A percentile compares a stretch with the other conserved stretches of the same genome.
Conservation (phyloP, 2,329 filamentous ascomycete species). For the Cladosporium oxysporum region DNA sequence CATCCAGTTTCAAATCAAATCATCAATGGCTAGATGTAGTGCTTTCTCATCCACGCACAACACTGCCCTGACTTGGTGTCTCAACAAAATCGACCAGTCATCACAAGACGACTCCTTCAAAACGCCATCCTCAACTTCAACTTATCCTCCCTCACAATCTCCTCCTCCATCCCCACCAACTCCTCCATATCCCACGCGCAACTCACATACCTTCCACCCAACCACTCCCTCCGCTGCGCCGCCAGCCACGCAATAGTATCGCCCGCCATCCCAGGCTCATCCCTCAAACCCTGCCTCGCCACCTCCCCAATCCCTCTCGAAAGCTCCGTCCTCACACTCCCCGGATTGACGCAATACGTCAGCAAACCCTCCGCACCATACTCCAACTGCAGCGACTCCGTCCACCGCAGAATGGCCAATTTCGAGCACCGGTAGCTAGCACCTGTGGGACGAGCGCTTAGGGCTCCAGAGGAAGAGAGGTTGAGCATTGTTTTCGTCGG, state of each 20-base stretch:
- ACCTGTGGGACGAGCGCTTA: constrained; percentile 27
- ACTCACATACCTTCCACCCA: constrained; percentile 42
- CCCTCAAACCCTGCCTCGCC: constrained; percentile 27
- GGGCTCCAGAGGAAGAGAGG: constrained; percentile 45
- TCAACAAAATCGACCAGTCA: no score
- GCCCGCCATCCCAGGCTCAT: constrained; percentile 37
- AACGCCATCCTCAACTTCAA: constrained; percentile 36
- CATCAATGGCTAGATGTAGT: no score
- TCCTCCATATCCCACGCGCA: constrained; percentile 44
- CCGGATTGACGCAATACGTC: constrained; percentile 49
- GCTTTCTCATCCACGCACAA: no score
- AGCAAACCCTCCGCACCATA: constrained; percentile 47
- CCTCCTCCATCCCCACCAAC: constrained; percentile 36
- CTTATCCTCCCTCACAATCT: constrained; percentile 39
- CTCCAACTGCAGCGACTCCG: constrained; percentile 48
- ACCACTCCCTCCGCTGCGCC: constrained; percentile 40
- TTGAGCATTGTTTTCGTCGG: constrained; percentile 48
- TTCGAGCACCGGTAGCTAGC: constrained; percentile 53
- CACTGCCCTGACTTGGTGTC: no score
- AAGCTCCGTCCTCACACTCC: constrained; percentile 49
- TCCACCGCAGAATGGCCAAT: constrained; percentile 48
- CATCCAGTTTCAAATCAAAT: no score
- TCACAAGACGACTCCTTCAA: background rate
- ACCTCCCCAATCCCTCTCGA: constrained; percentile 40
- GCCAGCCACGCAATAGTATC: constrained; percentile 39